These are phyloP conservation scores for Trypanosoma brucei DNA, from an alignment of 208 protist species.

Conservation along the genomic window DNA sequence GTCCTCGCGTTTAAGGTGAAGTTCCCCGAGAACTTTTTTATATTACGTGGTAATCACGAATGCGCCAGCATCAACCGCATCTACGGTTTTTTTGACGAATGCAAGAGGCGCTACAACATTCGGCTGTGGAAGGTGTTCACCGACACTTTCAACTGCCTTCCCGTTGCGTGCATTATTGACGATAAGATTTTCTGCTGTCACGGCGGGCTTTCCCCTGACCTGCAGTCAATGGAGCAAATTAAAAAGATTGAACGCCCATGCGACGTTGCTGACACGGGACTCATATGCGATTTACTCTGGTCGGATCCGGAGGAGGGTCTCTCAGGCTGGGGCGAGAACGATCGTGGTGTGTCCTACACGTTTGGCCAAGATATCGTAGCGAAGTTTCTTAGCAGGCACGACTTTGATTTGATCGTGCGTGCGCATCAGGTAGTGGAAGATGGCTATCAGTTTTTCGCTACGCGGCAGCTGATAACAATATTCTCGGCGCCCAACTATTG, in stretches of 20 bases:
- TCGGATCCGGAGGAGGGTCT: constrained; percentile 97
- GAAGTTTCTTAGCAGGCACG: constrained; percentile 94
- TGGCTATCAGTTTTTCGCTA: constrained; percentile 96
- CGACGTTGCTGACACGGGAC: constrained; percentile 98
- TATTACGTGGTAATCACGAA: constrained; percentile 99
- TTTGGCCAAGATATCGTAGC: constrained; percentile 92
- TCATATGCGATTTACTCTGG: constrained; percentile 99
- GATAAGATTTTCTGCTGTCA: constrained; percentile 99
- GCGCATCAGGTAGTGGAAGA: constrained; percentile 96
- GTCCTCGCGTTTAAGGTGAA: constrained; percentile 99
- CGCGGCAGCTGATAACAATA: constrained; percentile 95
- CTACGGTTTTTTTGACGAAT: constrained; percentile 99
- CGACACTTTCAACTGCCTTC: constrained; percentile 99
- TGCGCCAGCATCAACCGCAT: constrained; percentile 99
- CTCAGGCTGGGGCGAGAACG: constrained; percentile 90
- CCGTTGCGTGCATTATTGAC: constrained; percentile 98
- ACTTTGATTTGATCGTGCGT: constrained; percentile 95
- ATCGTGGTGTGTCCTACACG: constrained; percentile 90
- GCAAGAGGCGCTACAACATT: constrained; percentile 98
- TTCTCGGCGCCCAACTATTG: constrained; percentile 99
- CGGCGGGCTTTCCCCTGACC: constrained; percentile 96
- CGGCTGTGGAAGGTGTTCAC: constrained; percentile 99
- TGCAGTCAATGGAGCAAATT: constrained; percentile 96
- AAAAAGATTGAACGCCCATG: constrained; percentile 95
- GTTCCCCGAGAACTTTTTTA: constrained; percentile 99